Conservation (phyloP, 108 stramenopile genomes). For the Pseudonitzschia delicatissima region DNA sequence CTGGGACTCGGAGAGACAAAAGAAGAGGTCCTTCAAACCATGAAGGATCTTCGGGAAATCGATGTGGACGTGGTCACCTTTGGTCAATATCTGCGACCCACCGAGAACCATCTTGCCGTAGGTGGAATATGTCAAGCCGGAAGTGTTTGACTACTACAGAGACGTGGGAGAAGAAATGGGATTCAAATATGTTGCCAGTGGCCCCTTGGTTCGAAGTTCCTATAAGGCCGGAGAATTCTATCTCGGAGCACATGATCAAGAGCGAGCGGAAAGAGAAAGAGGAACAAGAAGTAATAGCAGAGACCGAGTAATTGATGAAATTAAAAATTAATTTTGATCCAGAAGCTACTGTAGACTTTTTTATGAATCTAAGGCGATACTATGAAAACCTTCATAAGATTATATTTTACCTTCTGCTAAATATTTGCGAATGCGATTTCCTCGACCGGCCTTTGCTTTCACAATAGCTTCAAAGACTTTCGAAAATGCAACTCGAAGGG, state of each 20-base stretch:
- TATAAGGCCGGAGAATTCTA: conserved; percentile 98
- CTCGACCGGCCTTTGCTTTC: conserved; percentile 27
- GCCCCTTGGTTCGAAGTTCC: conserved; percentile 94
- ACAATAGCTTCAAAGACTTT: conserved; percentile 21
- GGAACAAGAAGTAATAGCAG: conserved; percentile 5
- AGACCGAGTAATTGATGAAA: not conserved
- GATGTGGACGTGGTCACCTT: conserved; percentile 98
- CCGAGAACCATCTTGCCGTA: conserved; percentile 91
- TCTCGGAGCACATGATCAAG: conserved; percentile 89
- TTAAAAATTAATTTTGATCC: no score
- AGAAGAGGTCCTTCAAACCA: conserved; percentile 93
- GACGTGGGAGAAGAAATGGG: conserved; percentile 88
- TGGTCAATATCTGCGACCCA: conserved; percentile 97
- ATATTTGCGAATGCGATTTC: conserved; percentile 22
- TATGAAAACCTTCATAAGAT: no score
- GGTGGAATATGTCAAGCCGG: conserved; percentile 96
- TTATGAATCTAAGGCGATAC: no score
- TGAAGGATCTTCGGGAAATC: conserved; percentile 89
- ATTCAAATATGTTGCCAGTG: conserved; percentile 97
- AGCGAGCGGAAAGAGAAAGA: conserved; percentile 28
- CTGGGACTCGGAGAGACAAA: conserved; percentile 98
- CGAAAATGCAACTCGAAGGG: conserved; percentile 47
- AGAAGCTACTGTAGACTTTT: no score
- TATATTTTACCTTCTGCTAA: conserved; percentile 15
- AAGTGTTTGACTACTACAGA: conserved; percentile 86